phyloP scores from a whole-genome alignment of 2,329 filamentous ascomycete species.

The Monosporascus sp. region DNA sequence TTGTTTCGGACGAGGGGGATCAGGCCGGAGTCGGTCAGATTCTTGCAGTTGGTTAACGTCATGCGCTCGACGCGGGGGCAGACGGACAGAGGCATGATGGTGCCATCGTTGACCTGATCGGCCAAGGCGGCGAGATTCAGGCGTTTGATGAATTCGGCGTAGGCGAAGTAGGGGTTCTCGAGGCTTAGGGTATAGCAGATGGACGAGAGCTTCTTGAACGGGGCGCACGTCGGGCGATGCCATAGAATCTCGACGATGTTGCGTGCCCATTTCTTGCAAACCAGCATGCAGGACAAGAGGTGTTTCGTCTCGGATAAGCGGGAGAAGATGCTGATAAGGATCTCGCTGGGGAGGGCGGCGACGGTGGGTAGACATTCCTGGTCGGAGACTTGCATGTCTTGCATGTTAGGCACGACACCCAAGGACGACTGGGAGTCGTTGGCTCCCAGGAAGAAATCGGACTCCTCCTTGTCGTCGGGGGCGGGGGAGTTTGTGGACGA shows the following conservation, averaged over 20 bases:
- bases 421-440: conserved; percentile 94
- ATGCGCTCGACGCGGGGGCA: conserved; percentile 91
- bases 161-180: conserved; percentile 76
- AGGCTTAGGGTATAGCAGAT: conserved; percentile 76
- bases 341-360: conserved; percentile 83
- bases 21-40: conserved; percentile 79
- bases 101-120: conserved; percentile 78
- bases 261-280: conserved; percentile 89
- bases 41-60: conserved; percentile 84
- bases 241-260: conserved; percentile 92
- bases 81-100: conserved; percentile 70
- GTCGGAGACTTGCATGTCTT: conserved; percentile 66
- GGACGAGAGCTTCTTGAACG: conserved; percentile 72
- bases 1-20: conserved; percentile 76
- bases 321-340: conserved; percentile 87
- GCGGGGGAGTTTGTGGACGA: conserved; percentile 72
- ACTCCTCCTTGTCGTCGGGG: conserved; percentile 80
- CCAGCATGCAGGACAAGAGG: conserved; percentile 82
- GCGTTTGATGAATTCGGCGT: conserved; percentile 84
- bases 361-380: conserved; percentile 71
- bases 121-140: conserved; percentile 82
- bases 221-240: conserved; percentile 89
- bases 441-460: conserved; percentile 82
- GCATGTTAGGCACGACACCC: conserved; percentile 66
- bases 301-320: conserved; percentile 74